These are phyloP conservation scores for Rubia peregrina DNA, from an alignment of 305 asterid species.

Conservation along the genomic window DNA sequence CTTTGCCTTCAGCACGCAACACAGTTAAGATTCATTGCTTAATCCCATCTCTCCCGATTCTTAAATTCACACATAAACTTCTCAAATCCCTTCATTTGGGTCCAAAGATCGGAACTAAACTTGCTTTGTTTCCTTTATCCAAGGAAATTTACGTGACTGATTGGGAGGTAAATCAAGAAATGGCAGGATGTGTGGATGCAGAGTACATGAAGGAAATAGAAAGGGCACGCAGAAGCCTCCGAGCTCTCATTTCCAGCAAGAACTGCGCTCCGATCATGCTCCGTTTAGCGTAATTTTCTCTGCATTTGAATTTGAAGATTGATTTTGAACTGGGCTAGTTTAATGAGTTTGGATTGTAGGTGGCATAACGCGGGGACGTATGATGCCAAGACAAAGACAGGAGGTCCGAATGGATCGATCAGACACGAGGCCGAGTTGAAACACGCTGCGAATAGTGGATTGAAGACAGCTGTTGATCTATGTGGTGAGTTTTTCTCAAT, in stretches of 20 bases:
- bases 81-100: neutral
- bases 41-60: neutral
- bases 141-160: neutral
- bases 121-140: neutral
- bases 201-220: slow-evolving; percentile 66
- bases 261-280: slow-evolving; percentile 86
- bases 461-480: slow-evolving; percentile 59
- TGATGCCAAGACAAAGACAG: slow-evolving; percentile 66
- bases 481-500: slow-evolving; percentile 43
- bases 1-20: slow-evolving; percentile 8
- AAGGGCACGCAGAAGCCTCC: slow-evolving; percentile 56
- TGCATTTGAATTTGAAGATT: neutral
- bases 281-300: slow-evolving; percentile 63
- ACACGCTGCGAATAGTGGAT: slow-evolving; percentile 61
- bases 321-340: neutral
- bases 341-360: slow-evolving; percentile 27
- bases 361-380: slow-evolving; percentile 99
- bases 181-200: slow-evolving; percentile 25
- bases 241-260: slow-evolving; percentile 70
- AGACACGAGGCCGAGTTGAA: slow-evolving; percentile 49
- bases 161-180: neutral
- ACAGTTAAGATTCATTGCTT: slow-evolving; percentile 9
- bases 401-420: slow-evolving; percentile 94
- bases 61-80: neutral
- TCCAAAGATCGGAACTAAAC: neutral